Evolutionary conservation across 1,139 yeast species (phyloP).

Genomic region (Saccharomyces hybrid): DNA sequence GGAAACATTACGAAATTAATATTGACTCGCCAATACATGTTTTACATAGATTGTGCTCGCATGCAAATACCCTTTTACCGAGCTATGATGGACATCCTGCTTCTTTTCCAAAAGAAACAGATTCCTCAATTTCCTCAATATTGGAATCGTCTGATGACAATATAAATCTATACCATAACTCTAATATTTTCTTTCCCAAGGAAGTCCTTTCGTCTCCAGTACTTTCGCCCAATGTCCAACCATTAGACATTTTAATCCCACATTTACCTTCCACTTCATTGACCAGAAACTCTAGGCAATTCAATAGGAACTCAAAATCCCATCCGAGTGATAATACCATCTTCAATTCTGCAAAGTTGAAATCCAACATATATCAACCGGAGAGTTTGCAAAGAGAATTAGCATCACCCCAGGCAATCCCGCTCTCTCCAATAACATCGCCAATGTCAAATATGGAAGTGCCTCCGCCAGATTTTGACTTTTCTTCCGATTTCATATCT

Average conservation of each 20-base stretch:
- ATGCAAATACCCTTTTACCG: conserved; percentile 59
- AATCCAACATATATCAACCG: conserved; percentile 57
- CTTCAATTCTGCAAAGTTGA: conserved; percentile 26
- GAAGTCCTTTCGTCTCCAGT: conserved; percentile 38
- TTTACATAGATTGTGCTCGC: conserved; percentile 53
- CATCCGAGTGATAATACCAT: conserved; percentile 9
- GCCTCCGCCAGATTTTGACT: conserved; percentile 26
- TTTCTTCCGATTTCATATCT: conserved; percentile 18
- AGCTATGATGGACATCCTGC: conserved; percentile 27
- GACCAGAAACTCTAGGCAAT: conserved; percentile 10
- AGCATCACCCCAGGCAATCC: conserved; percentile 53
- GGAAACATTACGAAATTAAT: conserved; percentile 91
- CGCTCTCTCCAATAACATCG: conserved; percentile 41
- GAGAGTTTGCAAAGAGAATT: conserved; percentile 38
- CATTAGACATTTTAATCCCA: conserved; percentile 33
- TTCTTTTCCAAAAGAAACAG: conserved; percentile 4
- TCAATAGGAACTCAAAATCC: conserved; percentile 7
- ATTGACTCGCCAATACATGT: conserved; percentile 92
- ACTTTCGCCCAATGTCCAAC: conserved; percentile 49
- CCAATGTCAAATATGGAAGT: conserved; percentile 16
- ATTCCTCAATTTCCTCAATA: conserved; percentile 11
- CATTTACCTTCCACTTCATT: conserved; percentile 9
- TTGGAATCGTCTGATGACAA: neutral
- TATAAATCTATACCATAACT: conserved; percentile 26
- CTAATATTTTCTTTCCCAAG: conserved; percentile 37